A percentile compares a stretch with the other conserved stretches of the same genome.
Conservation (phyloP, 805 yeast species). For the Wickerhamiella qilinensis region DNA sequence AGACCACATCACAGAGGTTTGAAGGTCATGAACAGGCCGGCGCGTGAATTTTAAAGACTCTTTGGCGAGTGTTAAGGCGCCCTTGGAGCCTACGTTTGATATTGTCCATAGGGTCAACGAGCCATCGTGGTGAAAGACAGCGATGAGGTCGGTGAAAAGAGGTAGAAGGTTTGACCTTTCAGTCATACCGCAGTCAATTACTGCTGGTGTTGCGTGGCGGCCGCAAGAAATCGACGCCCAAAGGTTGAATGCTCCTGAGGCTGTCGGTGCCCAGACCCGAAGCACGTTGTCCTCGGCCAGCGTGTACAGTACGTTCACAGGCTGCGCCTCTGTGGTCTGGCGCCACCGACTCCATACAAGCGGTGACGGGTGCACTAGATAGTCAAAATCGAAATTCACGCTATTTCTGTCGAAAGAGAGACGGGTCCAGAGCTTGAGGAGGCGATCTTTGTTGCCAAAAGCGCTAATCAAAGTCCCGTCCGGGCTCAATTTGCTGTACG, state of each 20-base stretch:
- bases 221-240: constrained; percentile 40
- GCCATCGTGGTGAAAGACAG: constrained; percentile 3
- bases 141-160: constrained; percentile 1
- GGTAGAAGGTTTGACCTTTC: background rate
- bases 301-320: constrained; percentile 45
- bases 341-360: constrained; percentile 46
- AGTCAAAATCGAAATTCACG: constrained; percentile 49
- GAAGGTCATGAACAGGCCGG: background rate
- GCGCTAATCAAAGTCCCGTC: constrained; percentile 54
- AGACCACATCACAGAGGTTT: background rate
- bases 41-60: background rate
- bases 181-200: background rate
- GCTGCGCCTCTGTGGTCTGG: constrained; percentile 23
- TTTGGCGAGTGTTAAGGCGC: background rate
- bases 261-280: constrained; percentile 27
- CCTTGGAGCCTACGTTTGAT: constrained; percentile 28
- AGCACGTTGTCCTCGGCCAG: constrained; percentile 41
- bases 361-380: constrained; percentile 46
- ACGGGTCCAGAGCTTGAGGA: constrained; percentile 68
- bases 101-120: constrained; percentile 28
- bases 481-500: constrained; percentile 41
- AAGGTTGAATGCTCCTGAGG: constrained; percentile 3
- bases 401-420: constrained; percentile 48
- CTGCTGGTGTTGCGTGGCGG: constrained; percentile 9
- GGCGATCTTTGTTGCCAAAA: constrained; percentile 42